phyloP scores from a whole-genome alignment of 148 eudicot genomes.

The Chenopodium suecicum region DNA sequence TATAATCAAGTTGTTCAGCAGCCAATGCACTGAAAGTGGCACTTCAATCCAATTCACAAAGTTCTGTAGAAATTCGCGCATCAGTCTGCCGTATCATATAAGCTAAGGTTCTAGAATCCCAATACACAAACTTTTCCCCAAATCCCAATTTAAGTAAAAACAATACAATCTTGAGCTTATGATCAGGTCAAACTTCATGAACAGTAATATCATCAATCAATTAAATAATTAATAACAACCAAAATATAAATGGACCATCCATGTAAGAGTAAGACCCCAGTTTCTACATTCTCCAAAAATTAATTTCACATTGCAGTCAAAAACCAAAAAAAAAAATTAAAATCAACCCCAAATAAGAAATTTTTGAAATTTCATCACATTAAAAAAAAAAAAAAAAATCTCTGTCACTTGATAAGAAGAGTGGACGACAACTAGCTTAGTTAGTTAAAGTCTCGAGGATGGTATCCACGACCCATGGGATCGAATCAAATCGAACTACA shows the following conservation, averaged over 20 bases:
- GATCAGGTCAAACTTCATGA: neutral
- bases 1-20: neutral
- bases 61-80: neutral
- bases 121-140: neutral
- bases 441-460: neutral
- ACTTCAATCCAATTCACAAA: neutral
- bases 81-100: neutral
- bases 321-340: neutral
- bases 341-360: no score
- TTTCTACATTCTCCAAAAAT: neutral
- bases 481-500: neutral
- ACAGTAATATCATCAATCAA: neutral
- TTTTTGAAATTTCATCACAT: no score
- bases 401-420: no score
- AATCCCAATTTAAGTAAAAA: neutral
- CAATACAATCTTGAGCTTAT: neutral
- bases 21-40: neutral
- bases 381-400: no score
- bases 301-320: neutral
- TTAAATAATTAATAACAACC: neutral
- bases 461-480: neutral
- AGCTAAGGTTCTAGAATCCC: constrained; percentile 4
- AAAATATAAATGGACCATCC: neutral
- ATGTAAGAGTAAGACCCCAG: neutral
- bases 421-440: no score